Evolutionary conservation across 2,329 filamentous ascomycete species (phyloP), one percentile per base, ranked within the genome.

Genomic region (Penicillium sumatraense): DNA sequence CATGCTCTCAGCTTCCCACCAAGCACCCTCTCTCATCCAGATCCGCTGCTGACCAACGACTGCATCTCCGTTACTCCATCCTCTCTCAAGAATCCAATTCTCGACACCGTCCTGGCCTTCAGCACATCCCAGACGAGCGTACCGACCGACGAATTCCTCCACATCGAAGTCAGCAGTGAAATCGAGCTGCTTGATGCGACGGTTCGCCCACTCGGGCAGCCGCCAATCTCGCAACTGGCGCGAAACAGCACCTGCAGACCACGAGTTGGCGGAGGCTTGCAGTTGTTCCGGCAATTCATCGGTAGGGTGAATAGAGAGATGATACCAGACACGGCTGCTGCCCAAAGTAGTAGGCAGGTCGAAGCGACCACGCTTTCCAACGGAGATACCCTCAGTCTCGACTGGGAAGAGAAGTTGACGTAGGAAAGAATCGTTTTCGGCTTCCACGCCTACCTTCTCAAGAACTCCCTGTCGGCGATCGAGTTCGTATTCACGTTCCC

Each of bases 1-100:
- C 89, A 97, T 96, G 58, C 86, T 90, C 77, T 99, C 95, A 5
- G 93, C 93, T 75, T 98, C 93, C 93, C 93, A 98, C 93, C 95
- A 99, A 2, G 93, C 90, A 54, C 80, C 83, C 75, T 99, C 95
- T 47, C 93, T 86, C 80, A 98, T 93, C 95, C 95, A 99, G 38
- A 99, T 87, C 27, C 95, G 89, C 73, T 98, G 92, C 54, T 87
- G 88, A 52, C 95, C 95, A 27, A 98, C 81, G 5, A 96, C 86
- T 2, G 98, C 92, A 75, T 98, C 95, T 35, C 95, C 95, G 65
- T 99, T 99, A 77, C 91, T 97, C 95, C 95, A 99, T 1, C 95
- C 95, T 55, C 95, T 87, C 75, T 98, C 93, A 47, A 98, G 83
- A 54, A 96, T 83, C 91, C 93, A 99, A 66, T 85, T 96, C 70